phyloP scores from a whole-genome alignment of 768 basidiomycete species.

The Cyclocybe aegerita region DNA sequence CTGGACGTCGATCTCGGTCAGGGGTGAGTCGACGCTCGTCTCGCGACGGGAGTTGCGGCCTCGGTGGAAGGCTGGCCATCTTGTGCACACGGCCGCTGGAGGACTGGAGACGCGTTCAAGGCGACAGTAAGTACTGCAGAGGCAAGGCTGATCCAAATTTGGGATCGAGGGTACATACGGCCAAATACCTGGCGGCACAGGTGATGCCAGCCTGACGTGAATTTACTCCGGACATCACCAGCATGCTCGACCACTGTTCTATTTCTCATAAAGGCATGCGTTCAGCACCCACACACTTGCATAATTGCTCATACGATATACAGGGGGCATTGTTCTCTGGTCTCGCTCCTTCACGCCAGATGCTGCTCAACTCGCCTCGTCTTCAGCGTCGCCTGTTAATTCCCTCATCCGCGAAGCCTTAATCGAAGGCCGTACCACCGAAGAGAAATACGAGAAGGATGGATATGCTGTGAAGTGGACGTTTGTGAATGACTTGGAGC shows the following conservation, averaged over 20 bases:
- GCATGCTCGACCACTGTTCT: constrained; percentile 95
- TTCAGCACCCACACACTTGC: neutral
- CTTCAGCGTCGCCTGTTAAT: constrained; percentile 81
- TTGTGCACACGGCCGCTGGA: neutral
- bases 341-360: constrained; percentile 92
- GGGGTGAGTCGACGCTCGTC: constrained; percentile 16
- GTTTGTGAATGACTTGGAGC: constrained; percentile 90
- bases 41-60: constrained; percentile 28
- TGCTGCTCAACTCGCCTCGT: constrained; percentile 64
- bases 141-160: neutral
- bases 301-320: constrained; percentile 9
- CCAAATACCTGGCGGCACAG: constrained; percentile 8
- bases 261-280: constrained; percentile 86
- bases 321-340: constrained; percentile 94
- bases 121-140: neutral
- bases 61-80: constrained; percentile 42
- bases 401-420: constrained; percentile 87
- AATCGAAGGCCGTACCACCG: constrained; percentile 83
- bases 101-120: neutral
- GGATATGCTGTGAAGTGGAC: constrained; percentile 95
- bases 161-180: constrained; percentile 6
- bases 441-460: constrained; percentile 88
- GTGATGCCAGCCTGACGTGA: neutral
- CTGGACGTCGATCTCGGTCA: constrained; percentile 22
- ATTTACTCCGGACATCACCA: constrained; percentile 3